phyloP scores from a whole-genome alignment of 352 stramenopile species.

The Phytopythium oedochilum region DNA sequence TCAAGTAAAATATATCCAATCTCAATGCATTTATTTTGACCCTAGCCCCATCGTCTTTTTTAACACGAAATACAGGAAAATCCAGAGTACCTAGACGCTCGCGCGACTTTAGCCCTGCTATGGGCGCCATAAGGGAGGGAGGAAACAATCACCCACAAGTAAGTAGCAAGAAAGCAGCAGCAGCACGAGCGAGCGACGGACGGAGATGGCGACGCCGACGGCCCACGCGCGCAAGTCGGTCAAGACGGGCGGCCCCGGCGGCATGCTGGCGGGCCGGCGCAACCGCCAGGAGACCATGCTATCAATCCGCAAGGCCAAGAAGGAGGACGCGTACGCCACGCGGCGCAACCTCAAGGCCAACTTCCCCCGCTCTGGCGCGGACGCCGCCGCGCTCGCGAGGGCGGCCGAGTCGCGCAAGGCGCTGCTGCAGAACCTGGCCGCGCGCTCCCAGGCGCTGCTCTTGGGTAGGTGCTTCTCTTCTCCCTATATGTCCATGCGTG shows the following conservation, averaged over 20 bases:
- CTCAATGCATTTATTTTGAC: no score
- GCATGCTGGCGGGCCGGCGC: conserved; percentile 71
- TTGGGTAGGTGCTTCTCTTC: conserved; percentile 30
- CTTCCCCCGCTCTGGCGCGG: conserved; percentile 27
- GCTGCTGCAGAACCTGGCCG: conserved; percentile 75
- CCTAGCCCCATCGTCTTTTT: no score
- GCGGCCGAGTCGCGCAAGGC: conserved; percentile 53
- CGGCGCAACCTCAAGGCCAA: conserved; percentile 84
- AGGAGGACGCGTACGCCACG: conserved; percentile 85
- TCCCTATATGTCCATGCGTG: background rate
- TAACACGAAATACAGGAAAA: no score
- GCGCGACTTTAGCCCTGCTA: no score
- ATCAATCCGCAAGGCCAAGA: conserved; percentile 86
- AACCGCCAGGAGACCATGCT: conserved; percentile 86
- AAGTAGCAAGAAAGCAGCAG: background rate
- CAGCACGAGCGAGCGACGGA: background rate
- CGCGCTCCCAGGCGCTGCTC: conserved; percentile 71
- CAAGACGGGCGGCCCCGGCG: conserved; percentile 61
- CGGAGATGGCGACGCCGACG: conserved; percentile 20
- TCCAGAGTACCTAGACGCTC: no score
- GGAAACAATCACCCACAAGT: no score
- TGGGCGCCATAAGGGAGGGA: no score
- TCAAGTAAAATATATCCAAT: no score
- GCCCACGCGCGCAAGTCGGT: conserved; percentile 62
- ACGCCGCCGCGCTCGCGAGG: conserved; percentile 17